Evolutionary conservation across 495 filamentous ascomycete species (phyloP), one percentile per base, ranked within the genome.

Genomic region (Tuber borchii): DNA sequence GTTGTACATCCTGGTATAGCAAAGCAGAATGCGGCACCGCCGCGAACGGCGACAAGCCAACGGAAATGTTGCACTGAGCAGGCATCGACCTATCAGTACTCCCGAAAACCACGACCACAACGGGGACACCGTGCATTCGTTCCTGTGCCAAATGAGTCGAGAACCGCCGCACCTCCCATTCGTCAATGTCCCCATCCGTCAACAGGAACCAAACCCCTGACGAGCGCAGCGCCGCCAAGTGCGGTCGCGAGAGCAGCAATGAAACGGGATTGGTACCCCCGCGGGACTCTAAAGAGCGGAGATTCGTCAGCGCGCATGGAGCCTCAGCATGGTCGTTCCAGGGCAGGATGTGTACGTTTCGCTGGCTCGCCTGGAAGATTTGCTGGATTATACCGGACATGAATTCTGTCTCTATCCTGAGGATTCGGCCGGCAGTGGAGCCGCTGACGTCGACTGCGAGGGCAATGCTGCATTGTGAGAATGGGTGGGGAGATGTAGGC

Each of bases 41-140:
- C 16, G 84, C 84, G 61, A 83, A 85, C 37, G 85, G 84, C 1
- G 84, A 79, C 10, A 85, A 80, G 3, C 83, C 84, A 40, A 85
- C 84, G 9, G 84, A 85, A 26, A 85, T 85, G 44, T 84, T 84
- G 14, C 80, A 82, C 0, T 71, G 68, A 0, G 81, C 78, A 2
- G 84, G 84, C 2, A 37, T 69, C 19, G 26, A 40, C 0, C 22
- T 26, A 22, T 71, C 70, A 16, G 45, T 65, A 26, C 31, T 8
- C 45, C 75, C 82, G 65, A 78, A 76, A 69, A 84, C 77, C 10
- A 84, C 73, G 17, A 84, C 73, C 39, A 84, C 75, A 39, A 82
- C 76, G 2, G 83, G 83, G 14, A 84, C 71, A 22, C 82, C 76
- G 12, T 79, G 73, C 74, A 84, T 77, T 37, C 78, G 34, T n/a